Evolutionary conservation across 805 yeast genomes (phyloP).

Genomic region (Myxozyma lipomycoides): DNA sequence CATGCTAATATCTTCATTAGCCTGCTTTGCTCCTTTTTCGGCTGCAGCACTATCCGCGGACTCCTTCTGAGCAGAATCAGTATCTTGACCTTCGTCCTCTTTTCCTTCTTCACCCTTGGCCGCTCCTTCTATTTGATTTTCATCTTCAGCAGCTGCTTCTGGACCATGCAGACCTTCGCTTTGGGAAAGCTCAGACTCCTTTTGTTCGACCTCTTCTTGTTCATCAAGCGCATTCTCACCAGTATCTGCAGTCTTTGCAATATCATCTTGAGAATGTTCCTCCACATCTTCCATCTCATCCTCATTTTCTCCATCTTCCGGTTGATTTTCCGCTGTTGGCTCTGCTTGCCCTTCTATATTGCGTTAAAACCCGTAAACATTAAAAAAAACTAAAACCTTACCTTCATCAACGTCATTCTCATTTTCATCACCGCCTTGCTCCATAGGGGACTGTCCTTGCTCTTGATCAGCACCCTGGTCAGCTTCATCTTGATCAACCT

Average conservation of each 20-base stretch:
- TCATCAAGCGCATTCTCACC: conserved; percentile 23
- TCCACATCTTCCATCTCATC: neutral
- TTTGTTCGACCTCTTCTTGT: conserved; percentile 32
- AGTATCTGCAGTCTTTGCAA: too few species aligned
- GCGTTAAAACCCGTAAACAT: too few species aligned
- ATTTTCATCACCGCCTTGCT: too few species aligned
- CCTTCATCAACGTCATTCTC: too few species aligned
- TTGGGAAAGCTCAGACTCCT: conserved; percentile 47
- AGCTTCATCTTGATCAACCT: conserved; percentile 24
- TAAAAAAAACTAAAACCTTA: too few species aligned
- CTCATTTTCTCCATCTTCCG: too few species aligned
- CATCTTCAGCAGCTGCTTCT: conserved; percentile 62
- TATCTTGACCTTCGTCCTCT: conserved; percentile 17
- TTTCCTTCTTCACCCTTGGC: conserved; percentile 53
- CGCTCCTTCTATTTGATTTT: conserved; percentile 46
- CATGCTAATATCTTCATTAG: conserved; percentile 6
- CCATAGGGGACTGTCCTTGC: neutral
- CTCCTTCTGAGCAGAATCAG: conserved; percentile 11
- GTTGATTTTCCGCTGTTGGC: too few species aligned
- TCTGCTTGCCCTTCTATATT: too few species aligned
- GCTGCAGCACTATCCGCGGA: conserved; percentile 10
- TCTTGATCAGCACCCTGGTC: neutral
- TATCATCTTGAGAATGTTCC: conserved; percentile 28
- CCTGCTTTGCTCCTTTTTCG: conserved; percentile 5
- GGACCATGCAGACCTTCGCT: conserved; percentile 71